These are phyloP conservation scores for Harrya chromipes DNA, from an alignment of 768 basidiomycete species.

Conservation along the genomic window DNA sequence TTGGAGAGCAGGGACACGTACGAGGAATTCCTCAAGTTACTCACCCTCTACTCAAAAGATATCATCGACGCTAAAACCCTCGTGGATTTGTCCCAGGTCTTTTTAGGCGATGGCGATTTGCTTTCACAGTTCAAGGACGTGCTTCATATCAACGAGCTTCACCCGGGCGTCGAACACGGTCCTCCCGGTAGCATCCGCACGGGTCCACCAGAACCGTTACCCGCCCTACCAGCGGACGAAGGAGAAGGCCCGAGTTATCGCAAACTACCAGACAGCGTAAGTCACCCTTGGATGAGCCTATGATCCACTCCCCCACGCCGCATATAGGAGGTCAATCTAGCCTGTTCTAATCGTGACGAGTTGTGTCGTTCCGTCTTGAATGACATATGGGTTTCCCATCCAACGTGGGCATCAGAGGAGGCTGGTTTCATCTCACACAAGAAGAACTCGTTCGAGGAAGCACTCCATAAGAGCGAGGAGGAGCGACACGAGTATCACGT, in stretches of 20 bases:
- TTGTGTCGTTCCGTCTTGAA: slow-evolving; percentile 96
- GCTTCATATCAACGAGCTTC: slow-evolving; percentile 72
- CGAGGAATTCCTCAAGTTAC: slow-evolving; percentile 92
- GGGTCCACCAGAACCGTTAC: slow-evolving; percentile 70
- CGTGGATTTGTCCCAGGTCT: slow-evolving; percentile 73
- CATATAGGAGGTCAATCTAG: slow-evolving; percentile 76
- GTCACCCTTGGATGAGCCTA: slow-evolving; percentile 31
- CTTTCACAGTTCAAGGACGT: slow-evolving; percentile 83
- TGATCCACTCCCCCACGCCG: slow-evolving; percentile 1
- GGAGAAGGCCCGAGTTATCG: slow-evolving; percentile 94
- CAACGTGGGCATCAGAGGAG: slow-evolving; percentile 97
- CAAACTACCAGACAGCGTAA: slow-evolving; percentile 79
- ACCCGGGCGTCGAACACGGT: slow-evolving; percentile 59
- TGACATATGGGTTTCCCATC: slow-evolving; percentile 97
- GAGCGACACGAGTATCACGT: slow-evolving; percentile 98
- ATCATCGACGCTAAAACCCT: slow-evolving; percentile 85
- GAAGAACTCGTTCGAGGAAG: slow-evolving; percentile 96
- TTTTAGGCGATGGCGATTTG: slow-evolving; percentile 80
- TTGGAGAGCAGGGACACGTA: slow-evolving; percentile 74
- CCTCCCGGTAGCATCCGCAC: slow-evolving; percentile 78
- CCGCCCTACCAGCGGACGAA: slow-evolving; percentile 77
- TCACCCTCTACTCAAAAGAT: slow-evolving; percentile 87
- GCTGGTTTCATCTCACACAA: slow-evolving; percentile 93
- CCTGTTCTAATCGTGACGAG: slow-evolving; percentile 92
- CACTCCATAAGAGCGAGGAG: slow-evolving; percentile 94